Base-by-base conservation (phyloP, 2,329 filamentous ascomycete genomes). In the Claviceps sp. region DNA sequence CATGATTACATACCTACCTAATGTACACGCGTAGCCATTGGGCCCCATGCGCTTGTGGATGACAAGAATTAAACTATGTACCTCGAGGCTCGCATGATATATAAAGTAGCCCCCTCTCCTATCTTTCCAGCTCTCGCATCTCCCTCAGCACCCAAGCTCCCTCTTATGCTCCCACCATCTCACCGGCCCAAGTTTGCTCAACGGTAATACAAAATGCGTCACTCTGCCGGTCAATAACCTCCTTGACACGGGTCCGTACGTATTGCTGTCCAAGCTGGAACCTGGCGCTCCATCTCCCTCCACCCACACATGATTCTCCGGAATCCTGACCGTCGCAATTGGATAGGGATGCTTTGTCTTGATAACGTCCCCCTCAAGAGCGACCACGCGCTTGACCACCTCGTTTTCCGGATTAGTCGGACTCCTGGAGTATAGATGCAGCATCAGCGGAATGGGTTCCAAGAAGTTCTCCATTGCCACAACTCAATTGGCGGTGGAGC, bases 301-400 rank as follows among this genome's bases (percentile, higher is more conserved):
- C 1, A 98, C 81, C 93, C 93, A 98, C 30, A 97, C 76, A 70
- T 97, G 90, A 18, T 88, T 88, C 56, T 76, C 76, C 5, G 90
- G 91, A 22, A 98, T 79, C 56, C 77, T 75, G 46, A 86, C 71
- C 8, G 67, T 73, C 1, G 70, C 59, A 16, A 74, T 65, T 8
- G 79, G 75, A 62, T 81, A 85, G 18, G 81, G 82, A 50, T 72
- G 66, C 53, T 78, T 75, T 42, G 86, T 85, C 52, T 72, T 74
- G 34, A 97, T 80, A 1, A 79, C 72, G 63, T 97, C 91, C 9
- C 90, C 89, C 50, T 85, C 83, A 4, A 96, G 62, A 0, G 79
- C 93, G 26, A 96, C 75, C 11, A 98, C 77, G 42, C 93, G 77
- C 71, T 98, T 98, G 37, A 96, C 79, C 0, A 81, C 81, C 43